A percentile compares a stretch with the other conserved stretches of the same genome.
Evolutionary conservation across 306 rosid genomes (phyloP).

Genomic region (Medicago arabica): DNA sequence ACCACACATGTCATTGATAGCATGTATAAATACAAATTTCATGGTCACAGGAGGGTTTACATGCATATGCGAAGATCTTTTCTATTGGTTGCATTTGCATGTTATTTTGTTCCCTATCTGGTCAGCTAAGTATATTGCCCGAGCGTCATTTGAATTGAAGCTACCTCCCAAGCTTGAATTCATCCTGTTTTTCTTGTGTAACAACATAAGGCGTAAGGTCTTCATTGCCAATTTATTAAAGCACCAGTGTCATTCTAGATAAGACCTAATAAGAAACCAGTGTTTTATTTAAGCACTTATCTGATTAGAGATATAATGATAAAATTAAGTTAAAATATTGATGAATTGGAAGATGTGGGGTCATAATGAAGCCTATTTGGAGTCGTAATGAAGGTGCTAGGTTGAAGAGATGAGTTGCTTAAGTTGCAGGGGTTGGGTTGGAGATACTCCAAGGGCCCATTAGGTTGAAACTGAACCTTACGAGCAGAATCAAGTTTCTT

Average conservation of each 20-base stretch:
- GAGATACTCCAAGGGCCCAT: background rate
- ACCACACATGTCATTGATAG: background rate
- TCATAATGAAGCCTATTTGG: background rate
- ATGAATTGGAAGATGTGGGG: background rate
- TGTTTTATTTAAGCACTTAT: background rate
- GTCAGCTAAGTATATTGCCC: background rate
- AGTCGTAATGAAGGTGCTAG: background rate
- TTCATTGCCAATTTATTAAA: background rate
- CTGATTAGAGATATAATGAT: background rate
- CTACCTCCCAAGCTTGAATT: background rate
- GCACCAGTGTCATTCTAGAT: background rate
- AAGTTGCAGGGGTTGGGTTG: background rate
- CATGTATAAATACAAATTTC: background rate
- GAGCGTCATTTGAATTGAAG: background rate
- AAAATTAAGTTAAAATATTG: background rate
- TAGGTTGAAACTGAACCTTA: background rate
- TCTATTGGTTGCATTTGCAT: background rate
- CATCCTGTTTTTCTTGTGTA: background rate
- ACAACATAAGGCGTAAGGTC: background rate
- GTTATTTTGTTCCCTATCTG: background rate
- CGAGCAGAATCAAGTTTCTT: background rate
- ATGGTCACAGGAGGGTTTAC: background rate
- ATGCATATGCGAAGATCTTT: background rate
- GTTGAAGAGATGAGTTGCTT: background rate
- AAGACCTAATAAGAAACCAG: background rate